phyloP scores from a whole-genome alignment of 2,329 filamentous ascomycete genomes.

The Zopfia rhizophila region DNA sequence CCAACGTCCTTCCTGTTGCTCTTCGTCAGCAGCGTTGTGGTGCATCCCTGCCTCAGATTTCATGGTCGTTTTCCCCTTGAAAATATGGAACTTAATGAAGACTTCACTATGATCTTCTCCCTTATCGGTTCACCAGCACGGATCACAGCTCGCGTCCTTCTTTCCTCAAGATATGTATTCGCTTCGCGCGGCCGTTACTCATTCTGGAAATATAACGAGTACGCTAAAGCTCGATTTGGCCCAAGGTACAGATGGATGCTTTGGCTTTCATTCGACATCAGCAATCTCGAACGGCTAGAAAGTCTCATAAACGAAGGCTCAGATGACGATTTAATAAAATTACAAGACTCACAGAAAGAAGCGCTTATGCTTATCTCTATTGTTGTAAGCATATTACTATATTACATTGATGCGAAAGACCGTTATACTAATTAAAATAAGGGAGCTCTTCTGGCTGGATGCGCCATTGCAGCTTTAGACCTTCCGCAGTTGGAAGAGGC shows the following conservation, averaged over 20 bases:
- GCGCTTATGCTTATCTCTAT: slow-evolving; percentile 29
- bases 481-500: slow-evolving; percentile 19
- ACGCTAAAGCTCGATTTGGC: slow-evolving; percentile 28
- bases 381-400: slow-evolving; percentile 22
- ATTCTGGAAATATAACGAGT: slow-evolving; percentile 5
- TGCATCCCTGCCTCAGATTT: too few relatives aligned
- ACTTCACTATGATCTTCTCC: too few relatives aligned
- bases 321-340: slow-evolving; percentile 22
- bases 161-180: slow-evolving; percentile 9
- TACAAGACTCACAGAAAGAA: slow-evolving; percentile 23
- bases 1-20: too few relatives aligned
- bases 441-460: slow-evolving; percentile 29
- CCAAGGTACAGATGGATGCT: slow-evolving; percentile 20
- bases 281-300: slow-evolving; percentile 29
- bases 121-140: slow-evolving; percentile 19
- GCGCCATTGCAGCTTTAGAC: slow-evolving; percentile 28
- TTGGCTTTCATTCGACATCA: slow-evolving; percentile 34
- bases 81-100: too few relatives aligned
- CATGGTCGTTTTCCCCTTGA: too few relatives aligned
- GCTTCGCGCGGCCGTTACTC: slow-evolving; percentile 7
- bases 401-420: background rate
- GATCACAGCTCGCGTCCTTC: slow-evolving; percentile 9
- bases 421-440: slow-evolving; percentile 5
- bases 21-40: too few relatives aligned
- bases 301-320: slow-evolving; percentile 25